These are phyloP conservation scores for Vaucheria bursata DNA, from an alignment of 352 stramenopile species.

Conservation along the genomic window DNA sequence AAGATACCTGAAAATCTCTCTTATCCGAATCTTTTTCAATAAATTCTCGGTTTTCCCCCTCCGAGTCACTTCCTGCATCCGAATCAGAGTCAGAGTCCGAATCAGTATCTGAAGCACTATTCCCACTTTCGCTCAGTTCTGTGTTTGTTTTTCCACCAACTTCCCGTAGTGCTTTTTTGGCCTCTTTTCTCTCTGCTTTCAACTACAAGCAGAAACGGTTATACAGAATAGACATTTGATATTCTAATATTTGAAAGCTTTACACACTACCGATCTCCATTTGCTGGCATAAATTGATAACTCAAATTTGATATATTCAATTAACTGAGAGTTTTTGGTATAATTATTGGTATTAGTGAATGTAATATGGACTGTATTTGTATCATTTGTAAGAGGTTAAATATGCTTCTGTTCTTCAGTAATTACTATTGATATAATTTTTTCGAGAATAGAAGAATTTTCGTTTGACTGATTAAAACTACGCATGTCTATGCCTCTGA, in stretches of 20 bases:
- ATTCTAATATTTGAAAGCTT: neutral
- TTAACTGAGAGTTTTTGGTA: no score
- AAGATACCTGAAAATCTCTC: conserved; percentile 57
- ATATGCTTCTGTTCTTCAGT: no score
- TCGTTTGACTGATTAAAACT: no score
- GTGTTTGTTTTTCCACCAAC: neutral
- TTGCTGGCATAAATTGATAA: no score
- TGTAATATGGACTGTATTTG: no score
- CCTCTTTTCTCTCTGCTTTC: conserved; percentile 3
- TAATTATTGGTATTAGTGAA: no score
- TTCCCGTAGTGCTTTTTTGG: conserved; percentile 41
- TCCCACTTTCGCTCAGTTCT: conserved; percentile 34
- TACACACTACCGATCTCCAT: neutral
- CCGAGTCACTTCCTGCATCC: conserved; percentile 34
- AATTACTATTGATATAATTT: no score
- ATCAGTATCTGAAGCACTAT: conserved; percentile 39
- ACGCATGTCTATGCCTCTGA: no score
- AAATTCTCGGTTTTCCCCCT: conserved; percentile 79
- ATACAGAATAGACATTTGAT: neutral
- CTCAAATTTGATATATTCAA: no score
- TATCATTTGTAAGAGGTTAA: no score
- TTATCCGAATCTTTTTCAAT: conserved; percentile 69
- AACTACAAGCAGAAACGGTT: neutral
- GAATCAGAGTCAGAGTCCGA: conserved; percentile 28
- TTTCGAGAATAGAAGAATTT: no score